A percentile compares a stretch with the other conserved stretches of the same genome.
Conservation (phyloP, 2,329 filamentous ascomycete species). For the Fonsecaea nubica region DNA sequence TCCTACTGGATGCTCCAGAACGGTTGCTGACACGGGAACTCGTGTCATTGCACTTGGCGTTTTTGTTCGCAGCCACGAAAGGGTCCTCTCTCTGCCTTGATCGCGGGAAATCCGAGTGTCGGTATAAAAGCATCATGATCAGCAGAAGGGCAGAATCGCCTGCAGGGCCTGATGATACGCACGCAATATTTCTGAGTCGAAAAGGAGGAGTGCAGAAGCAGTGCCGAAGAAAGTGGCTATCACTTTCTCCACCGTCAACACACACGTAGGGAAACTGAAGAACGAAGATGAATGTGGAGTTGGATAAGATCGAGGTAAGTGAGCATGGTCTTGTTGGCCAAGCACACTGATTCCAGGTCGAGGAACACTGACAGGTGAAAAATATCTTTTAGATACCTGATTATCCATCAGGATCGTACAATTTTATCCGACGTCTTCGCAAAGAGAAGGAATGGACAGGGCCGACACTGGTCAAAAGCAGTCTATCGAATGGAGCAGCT, state of each 20-base stretch:
- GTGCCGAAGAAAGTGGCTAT: neutral
- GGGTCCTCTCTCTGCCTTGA: neutral
- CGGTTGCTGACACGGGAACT: neutral
- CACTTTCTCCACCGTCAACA: neutral
- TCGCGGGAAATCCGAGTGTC: neutral
- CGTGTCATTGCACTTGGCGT: neutral
- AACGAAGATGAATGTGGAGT: neutral
- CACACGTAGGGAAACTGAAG: neutral
- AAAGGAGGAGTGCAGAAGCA: neutral
- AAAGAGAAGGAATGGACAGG: neutral
- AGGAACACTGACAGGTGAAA: neutral
- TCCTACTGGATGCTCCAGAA: neutral
- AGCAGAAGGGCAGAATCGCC: neutral
- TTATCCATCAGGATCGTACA: slow-evolving; percentile 4
- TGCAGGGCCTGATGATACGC: neutral
- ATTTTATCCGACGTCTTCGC: neutral
- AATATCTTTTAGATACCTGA: neutral
- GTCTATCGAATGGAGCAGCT: neutral
- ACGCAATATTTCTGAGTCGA: neutral
- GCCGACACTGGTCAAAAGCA: neutral
- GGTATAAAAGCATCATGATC: neutral
- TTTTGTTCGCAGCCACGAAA: neutral
- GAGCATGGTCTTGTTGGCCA: neutral
- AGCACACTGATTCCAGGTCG: neutral
- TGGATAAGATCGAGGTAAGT: slow-evolving; percentile 1